Conservation (phyloP, 768 basidiomycete genomes). For the Hericium alpestre region DNA sequence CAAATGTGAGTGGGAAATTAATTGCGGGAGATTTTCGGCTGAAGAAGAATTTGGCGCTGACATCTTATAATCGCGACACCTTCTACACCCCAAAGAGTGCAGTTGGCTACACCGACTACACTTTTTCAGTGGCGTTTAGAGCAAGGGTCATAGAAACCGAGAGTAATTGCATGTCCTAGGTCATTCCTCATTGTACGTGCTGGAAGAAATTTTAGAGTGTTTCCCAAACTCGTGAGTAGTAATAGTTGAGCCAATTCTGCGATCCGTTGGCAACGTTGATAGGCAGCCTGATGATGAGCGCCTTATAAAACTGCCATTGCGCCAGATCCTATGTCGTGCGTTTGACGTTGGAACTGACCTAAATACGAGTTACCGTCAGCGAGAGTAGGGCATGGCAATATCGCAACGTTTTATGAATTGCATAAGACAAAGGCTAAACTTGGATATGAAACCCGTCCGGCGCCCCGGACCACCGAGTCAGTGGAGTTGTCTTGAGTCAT, state of each 20-base stretch:
- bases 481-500: no score
- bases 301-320: background rate
- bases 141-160: no score
- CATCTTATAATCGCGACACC: constrained; percentile 15
- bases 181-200: no score
- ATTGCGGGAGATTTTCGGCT: constrained; percentile 5
- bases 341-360: background rate
- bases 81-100: constrained; percentile 8
- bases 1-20: background rate
- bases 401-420: no score
- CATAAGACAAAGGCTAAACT: no score
- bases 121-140: constrained; percentile 7
- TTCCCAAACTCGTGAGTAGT: no score
- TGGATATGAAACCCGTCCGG: no score
- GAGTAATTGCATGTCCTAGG: no score
- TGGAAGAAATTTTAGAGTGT: no score
- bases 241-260: no score
- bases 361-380: background rate
- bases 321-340: background rate
- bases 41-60: constrained; percentile 18
- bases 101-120: constrained; percentile 26
- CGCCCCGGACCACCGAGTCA: no score
- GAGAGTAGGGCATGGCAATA: background rate
- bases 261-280: background rate
- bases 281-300: background rate